phyloP scores from a whole-genome alignment of 1,284 basidiomycete species.

The Moniliella sp. region DNA sequence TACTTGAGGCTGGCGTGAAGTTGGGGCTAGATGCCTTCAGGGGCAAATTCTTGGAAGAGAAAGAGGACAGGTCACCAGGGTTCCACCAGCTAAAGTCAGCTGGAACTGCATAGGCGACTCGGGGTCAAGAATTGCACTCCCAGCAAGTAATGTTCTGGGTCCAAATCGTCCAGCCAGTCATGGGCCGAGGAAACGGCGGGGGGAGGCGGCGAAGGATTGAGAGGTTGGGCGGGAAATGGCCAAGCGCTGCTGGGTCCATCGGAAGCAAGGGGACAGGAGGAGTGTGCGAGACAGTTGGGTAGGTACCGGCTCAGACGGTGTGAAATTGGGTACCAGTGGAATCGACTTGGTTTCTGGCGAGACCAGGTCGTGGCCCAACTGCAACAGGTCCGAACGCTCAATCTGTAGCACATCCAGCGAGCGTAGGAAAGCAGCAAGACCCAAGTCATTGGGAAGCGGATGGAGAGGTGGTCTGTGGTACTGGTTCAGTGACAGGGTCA shows the following conservation, averaged over 20 bases:
- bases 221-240: constrained; percentile 2
- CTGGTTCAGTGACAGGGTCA: constrained; percentile 8
- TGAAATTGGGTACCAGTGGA: too few relatives aligned
- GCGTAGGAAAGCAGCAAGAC: constrained; percentile 25
- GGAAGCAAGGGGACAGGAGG: too few relatives aligned
- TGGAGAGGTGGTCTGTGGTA: not conserved
- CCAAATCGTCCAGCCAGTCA: not conserved
- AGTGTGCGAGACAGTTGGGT: too few relatives aligned
- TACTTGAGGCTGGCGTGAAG: too few relatives aligned
- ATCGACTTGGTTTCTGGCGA: too few relatives aligned
- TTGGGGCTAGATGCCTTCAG: too few relatives aligned
- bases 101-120: constrained; percentile 26
- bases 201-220: constrained; percentile 1
- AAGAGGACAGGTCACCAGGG: constrained; percentile 1
- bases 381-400: constrained; percentile 12
- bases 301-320: too few relatives aligned
- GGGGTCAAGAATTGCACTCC: constrained; percentile 14
- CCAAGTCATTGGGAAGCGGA: constrained; percentile 15
- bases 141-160: too few relatives aligned
- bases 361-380: constrained; percentile 4
- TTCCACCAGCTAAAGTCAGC: constrained; percentile 32
- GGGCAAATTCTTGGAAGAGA: too few relatives aligned
- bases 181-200: not conserved
- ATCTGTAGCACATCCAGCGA: constrained; percentile 29
- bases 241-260: too few relatives aligned